Percentiles rank a stretch among this genome's conserved stretches.
Evolutionary conservation across 495 filamentous ascomycete genomes (phyloP).

Genomic region (Astrocystis sublimbata): DNA sequence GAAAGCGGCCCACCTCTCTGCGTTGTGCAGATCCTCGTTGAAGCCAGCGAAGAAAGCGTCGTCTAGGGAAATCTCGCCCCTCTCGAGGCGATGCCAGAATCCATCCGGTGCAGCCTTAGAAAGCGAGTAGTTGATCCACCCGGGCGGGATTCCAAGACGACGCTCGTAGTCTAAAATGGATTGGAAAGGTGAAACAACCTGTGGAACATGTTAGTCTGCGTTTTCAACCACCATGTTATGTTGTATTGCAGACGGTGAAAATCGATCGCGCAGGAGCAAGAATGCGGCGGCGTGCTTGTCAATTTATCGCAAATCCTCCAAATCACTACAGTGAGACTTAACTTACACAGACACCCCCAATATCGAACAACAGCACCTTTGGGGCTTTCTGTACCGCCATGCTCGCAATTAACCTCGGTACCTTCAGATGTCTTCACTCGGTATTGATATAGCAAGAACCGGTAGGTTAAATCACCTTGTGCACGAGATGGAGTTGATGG

Average conservation of each 20-base stretch:
- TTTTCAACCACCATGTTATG: background rate
- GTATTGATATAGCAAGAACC: slow-evolving; percentile 12
- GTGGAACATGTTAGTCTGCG: slow-evolving; percentile 21
- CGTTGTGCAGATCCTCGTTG: slow-evolving; percentile 67
- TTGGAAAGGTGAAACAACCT: slow-evolving; percentile 92
- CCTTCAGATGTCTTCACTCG: too few relatives aligned
- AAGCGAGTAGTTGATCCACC: slow-evolving; percentile 91
- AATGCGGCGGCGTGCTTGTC: background rate
- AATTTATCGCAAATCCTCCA: too few relatives aligned
- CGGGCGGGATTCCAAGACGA: slow-evolving; percentile 69
- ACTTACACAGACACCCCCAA: slow-evolving; percentile 94
- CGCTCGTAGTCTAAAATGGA: slow-evolving; percentile 88
- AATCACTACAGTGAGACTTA: background rate
- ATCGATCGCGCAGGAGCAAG: background rate
- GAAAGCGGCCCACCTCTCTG: slow-evolving; percentile 62
- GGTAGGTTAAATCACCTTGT: background rate
- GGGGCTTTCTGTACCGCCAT: slow-evolving; percentile 53
- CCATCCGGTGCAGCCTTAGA: slow-evolving; percentile 74
- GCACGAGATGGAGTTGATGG: background rate
- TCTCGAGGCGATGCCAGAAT: slow-evolving; percentile 83
- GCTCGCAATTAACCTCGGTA: too few relatives aligned
- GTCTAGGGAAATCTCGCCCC: slow-evolving; percentile 71
- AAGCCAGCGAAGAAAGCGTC: slow-evolving; percentile 75
- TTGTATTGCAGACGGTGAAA: background rate
- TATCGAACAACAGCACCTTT: slow-evolving; percentile 88